Percentiles rank a stretch among this genome's conserved stretches.
Conservation (phyloP, 768 basidiomycete genomes). For the Trametes villosa region DNA sequence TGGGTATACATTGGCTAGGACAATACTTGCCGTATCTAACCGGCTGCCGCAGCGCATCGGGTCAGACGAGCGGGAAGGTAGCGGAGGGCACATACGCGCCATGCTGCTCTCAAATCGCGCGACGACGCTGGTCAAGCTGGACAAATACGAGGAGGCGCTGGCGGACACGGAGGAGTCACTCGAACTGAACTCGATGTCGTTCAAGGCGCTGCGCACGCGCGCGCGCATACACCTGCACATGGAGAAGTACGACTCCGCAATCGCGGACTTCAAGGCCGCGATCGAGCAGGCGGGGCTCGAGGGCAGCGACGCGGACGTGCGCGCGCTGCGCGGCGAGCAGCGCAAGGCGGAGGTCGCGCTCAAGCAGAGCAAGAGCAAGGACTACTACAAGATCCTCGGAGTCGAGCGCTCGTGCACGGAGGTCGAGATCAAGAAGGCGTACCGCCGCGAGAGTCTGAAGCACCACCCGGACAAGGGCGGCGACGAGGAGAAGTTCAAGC, state of each 20-base stretch:
- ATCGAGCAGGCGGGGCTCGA: slow-evolving; percentile 74
- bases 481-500: slow-evolving; percentile 95
- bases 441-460: slow-evolving; percentile 82
- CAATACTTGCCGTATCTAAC: not conserved
- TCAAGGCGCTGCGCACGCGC: slow-evolving; percentile 87
- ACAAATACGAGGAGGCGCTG: slow-evolving; percentile 69
- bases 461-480: slow-evolving; percentile 94
- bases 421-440: slow-evolving; percentile 87
- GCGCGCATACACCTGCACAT: slow-evolving; percentile 78
- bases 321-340: slow-evolving; percentile 65
- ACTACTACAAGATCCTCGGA: slow-evolving; percentile 83
- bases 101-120: slow-evolving; percentile 84
- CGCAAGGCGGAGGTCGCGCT: slow-evolving; percentile 81
- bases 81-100: slow-evolving; percentile 81
- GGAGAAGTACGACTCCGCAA: slow-evolving; percentile 71
- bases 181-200: slow-evolving; percentile 61
- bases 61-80: slow-evolving; percentile 66
- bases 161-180: slow-evolving; percentile 73
- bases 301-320: slow-evolving; percentile 63
- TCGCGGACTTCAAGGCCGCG: slow-evolving; percentile 80
- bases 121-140: slow-evolving; percentile 78
- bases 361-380: slow-evolving; percentile 89
- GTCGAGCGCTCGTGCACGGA: slow-evolving; percentile 65
- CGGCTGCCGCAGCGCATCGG: slow-evolving; percentile 58
- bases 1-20: slow-evolving; percentile 33